Evolutionary conservation across 805 yeast genomes (phyloP), one percentile per base, ranked within the genome.

Genomic region (Yamadazyma nakazawae): DNA sequence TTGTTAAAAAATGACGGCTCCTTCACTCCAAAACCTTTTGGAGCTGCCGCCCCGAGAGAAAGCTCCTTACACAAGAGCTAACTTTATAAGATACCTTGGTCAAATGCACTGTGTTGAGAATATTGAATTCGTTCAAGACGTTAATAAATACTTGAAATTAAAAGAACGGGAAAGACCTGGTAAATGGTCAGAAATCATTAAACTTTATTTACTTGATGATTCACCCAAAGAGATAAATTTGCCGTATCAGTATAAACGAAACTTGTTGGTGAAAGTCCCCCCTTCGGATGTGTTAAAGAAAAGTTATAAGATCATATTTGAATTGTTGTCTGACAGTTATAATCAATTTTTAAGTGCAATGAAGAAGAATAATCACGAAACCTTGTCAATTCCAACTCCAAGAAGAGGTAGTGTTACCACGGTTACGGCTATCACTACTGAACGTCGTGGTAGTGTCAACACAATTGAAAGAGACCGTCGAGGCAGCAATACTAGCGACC

Each of bases 31-130:
- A 18, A 46, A 43, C 32, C 35, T 52, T 16, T 32, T 45, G 21
- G 45, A 40, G 40, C 17, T 25, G 34, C 39, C 39, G 17, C 39
- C 39, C 5, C 37, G 38, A n/a, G 37, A 43, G 28, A 25, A 34
- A 12, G 14, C 30, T 24, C 48, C 51, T 11, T 50, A 47, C 24
- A 49, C 50, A 17, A 43, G 42, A 18, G 18, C 45, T 3, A 52
- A 49, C 21, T 70, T 70, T 43, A 39, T 56, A 17, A 54, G 57
- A 40, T 70, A 56, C 46, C 58, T 70, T 26, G 37, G 48, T 16
- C 45, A 51, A 14, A 57, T 59, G 26, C 75, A 70, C 50, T 69
- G 74, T 54, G 50, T 62, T 38, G 75, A 70, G 47, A 69, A 68
- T 53, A 57, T 62, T 31, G 71, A 67, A 48, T 69, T 67, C 41